Evolutionary conservation across 2,329 filamentous ascomycete genomes (phyloP).

Genomic region (Colletotrichum zoysiae): DNA sequence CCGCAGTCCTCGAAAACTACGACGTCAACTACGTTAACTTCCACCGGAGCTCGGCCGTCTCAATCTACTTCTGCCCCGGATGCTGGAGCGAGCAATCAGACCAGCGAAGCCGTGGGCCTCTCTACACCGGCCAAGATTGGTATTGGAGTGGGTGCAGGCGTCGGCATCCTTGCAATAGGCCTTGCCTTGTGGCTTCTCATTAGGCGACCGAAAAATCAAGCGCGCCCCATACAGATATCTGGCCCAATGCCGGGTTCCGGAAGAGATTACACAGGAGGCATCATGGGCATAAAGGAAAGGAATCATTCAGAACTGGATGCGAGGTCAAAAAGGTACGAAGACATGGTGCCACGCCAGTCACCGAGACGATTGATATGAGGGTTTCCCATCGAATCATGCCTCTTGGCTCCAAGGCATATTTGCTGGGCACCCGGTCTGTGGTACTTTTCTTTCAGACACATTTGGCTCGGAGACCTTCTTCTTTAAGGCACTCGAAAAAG

Average conservation of each 20-base stretch:
- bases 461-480: not conserved
- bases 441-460: not conserved
- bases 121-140: conserved; percentile 61
- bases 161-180: conserved; percentile 55
- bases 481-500: too few relatives aligned
- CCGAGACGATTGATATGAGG: conserved; percentile 58
- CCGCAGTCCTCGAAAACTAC: conserved; percentile 27
- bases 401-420: not conserved
- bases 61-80: conserved; percentile 22
- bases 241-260: conserved; percentile 63
- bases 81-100: conserved; percentile 3
- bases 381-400: not conserved
- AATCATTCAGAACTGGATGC: conserved; percentile 61
- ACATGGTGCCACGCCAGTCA: conserved; percentile 66
- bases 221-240: conserved; percentile 60
- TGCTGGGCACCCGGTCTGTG: not conserved
- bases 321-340: conserved; percentile 67
- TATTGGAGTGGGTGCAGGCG: conserved; percentile 61
- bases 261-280: conserved; percentile 46
- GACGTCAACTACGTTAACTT: conserved; percentile 35
- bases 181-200: conserved; percentile 57
- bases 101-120: conserved; percentile 48
- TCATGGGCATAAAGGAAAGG: conserved; percentile 43
- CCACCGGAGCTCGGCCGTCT: conserved; percentile 30
- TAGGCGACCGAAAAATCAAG: conserved; percentile 49